These are phyloP conservation scores for Blastobotrys aristatus DNA, from an alignment of 1,139 yeast genomes.

Conservation along the genomic window DNA sequence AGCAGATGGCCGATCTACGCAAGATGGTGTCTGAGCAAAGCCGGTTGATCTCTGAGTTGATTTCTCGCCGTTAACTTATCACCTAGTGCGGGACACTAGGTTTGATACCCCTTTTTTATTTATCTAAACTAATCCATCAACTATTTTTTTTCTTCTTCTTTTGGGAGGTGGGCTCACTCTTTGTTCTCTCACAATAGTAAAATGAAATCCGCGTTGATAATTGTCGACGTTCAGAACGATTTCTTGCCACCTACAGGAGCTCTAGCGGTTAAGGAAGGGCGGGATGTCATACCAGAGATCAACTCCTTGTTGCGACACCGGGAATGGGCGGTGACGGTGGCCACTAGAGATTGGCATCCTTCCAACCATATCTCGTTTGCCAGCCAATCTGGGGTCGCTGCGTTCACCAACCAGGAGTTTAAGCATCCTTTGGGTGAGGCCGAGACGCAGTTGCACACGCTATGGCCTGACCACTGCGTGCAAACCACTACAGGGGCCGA, in stretches of 20 bases:
- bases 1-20: conserved; percentile 2
- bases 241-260: conserved; percentile 76
- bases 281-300: conserved; percentile 51
- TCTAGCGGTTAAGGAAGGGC: conserved; percentile 65
- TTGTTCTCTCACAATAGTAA: no score
- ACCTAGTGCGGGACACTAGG: no score
- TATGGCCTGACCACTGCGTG: conserved; percentile 94
- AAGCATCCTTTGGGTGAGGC: conserved; percentile 46
- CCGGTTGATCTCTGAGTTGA: conserved; percentile 6
- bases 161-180: no score
- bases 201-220: conserved; percentile 3
- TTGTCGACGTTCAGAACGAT: conserved; percentile 41
- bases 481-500: conserved; percentile 64
- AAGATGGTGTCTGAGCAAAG: conserved; percentile 9
- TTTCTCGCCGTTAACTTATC: no score
- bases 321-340: conserved; percentile 59
- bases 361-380: conserved; percentile 76
- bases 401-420: conserved; percentile 47
- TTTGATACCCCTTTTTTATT: no score
- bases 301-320: conserved; percentile 39
- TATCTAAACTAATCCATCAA: background rate
- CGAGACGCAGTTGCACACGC: conserved; percentile 37
- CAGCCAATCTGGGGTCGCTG: conserved; percentile 49
- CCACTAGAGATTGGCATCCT: conserved; percentile 92
- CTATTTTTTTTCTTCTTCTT: no score